Evolutionary conservation across 495 filamentous ascomycete species (phyloP), one percentile per base, ranked within the genome.

Genomic region (Penicillium parvum): DNA sequence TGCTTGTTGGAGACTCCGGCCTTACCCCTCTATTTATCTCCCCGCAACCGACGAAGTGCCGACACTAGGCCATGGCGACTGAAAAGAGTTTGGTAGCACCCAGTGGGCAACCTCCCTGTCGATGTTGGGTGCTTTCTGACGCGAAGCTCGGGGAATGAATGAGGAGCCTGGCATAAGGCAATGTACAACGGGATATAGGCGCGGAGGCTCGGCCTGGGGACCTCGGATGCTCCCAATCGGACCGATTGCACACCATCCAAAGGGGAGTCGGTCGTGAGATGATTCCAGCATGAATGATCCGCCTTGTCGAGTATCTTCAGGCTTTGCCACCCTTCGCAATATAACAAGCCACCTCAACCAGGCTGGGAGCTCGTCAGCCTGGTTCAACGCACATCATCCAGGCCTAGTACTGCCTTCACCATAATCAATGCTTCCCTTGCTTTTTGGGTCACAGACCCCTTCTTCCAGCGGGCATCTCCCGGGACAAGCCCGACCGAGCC

Each of bases 401-500:
- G 5, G 22, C 17, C 5, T 5, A 29, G 11, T 18, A 28, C 20
- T 2, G 1, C n/a, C n/a, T n/a, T n/a, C n/a, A n/a, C n/a, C n/a
- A n/a, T n/a, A 1, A 26, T n/a, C 27, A 12, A 56, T 56, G 45
- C 41, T 56, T 7, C 50, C 53, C 11, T 32, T 50, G 19, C 40
- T 57, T 12, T 50, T 42, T 3, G 46, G 47, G 12, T 52, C 44
- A 7, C 28, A 45, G 7, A 57, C 54, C 6, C 60, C 57, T n/a
- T 47, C 51, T 1, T 58, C 51, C 4, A 32, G 41, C 44, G 36
- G 4, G 18, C 44, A 1, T 52, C 55, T 3, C 48, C 53, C 18
- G 15, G 34, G 14, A 44, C 30, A 25, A 55, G 41, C 20, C 43
- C 35, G 5, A n/a, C 37, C 11, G 37, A 45, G 18, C 16, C 25